Base-by-base conservation (phyloP, 306 rosid genomes). In the Astragalus membranaceus region DNA sequence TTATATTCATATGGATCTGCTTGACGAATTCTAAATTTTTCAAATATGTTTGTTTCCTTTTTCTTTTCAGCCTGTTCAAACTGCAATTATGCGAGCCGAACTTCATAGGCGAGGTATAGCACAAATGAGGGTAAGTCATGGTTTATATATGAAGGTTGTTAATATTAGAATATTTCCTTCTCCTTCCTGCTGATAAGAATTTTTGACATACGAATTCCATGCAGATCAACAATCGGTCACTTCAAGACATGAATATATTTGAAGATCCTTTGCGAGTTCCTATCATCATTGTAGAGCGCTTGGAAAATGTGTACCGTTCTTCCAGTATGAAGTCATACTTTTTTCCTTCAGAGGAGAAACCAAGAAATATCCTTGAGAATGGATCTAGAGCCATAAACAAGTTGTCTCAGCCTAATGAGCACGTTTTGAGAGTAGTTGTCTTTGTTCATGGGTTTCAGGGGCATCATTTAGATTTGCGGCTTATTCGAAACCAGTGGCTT, bases 361-460 rank as follows among this genome's bases (percentile, higher is more conserved):
- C 78, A 41, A 64, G 71, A 36, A 65, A 50, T 64, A 68, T 69
- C 62, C 63, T 68, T 46, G 88, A 72, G 69, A 75, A 50, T 82
- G 91, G 82, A 75, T 53, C 87, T 32, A 78, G 75, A 79, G 52
- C 55, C 47, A 42, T 47, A 64, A 70, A 73, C 74, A 88, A 83
- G 75, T 77, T 70, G 53, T 37, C 86, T 39, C 75, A 75, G 62
- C 81, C 53, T 72, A 80, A 75, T 51, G 84, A 81, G 46, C 87
- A 87, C 13, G 78, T 86, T 75, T 79, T 92, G 75, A 92, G 86
- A 81, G 80, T 86, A 75, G 98, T 85, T 43, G 86, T 89, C 72
- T 92, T 92, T 63, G 98, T 89, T 68, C 98, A 92, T 73, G 96
- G 96, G n/a, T 92, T 92, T 84, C 85, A 92, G 98, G 98, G 98